Evolutionary conservation across 2,329 filamentous ascomycete species (phyloP), one percentile per base, ranked within the genome.

Genomic region (Dendryphion nanum): DNA sequence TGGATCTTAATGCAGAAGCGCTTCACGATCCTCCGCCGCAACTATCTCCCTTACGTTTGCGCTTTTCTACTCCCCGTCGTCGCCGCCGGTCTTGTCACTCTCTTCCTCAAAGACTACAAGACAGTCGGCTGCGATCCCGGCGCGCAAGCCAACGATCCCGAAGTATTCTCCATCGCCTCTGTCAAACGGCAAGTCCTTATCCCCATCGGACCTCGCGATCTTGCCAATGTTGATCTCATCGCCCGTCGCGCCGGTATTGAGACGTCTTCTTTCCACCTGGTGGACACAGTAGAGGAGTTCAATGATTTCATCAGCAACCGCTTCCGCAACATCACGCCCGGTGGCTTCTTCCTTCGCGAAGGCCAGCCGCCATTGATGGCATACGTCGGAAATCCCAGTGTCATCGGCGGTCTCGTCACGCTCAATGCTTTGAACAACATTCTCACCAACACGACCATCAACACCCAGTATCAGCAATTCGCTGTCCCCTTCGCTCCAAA

Each of bases 391-490:
- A 82, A 87, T 51, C 67, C 74, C 7, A 73, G 77, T 4, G 69
- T 91, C 17, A 76, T 81, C 15, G 70, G 69, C 28, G 50, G 89
- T 78, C 69, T 96, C 77, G 61, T 96, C 80, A 58, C 85, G 72
- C 74, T 96, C 74, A 93, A 96, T 86, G 75, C 96, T 79, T 72
- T 97, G 81, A 66, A 96, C 88, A 37, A 86, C 78, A 56, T 89
- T 15, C 63, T 90, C 16, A 76, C 79, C 16, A 82, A 85, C 38
- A 76, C 79, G 5, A 78, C 79, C 2, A 89, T 95, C 43, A 73
- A 76, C 3, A 86, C 84, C 1, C 77, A 80, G 34, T 95, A 83
- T 64, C 78, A 85, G 33, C 69, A 79, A 10, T 95, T 96, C 54
- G 87, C 87, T 46, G 76, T 81, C 0, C 86, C 87, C 0, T 90